Evolutionary conservation across 2,329 filamentous ascomycete genomes (phyloP), one percentile per base, ranked within the genome.

Genomic region (Ciborinia camelliae): DNA sequence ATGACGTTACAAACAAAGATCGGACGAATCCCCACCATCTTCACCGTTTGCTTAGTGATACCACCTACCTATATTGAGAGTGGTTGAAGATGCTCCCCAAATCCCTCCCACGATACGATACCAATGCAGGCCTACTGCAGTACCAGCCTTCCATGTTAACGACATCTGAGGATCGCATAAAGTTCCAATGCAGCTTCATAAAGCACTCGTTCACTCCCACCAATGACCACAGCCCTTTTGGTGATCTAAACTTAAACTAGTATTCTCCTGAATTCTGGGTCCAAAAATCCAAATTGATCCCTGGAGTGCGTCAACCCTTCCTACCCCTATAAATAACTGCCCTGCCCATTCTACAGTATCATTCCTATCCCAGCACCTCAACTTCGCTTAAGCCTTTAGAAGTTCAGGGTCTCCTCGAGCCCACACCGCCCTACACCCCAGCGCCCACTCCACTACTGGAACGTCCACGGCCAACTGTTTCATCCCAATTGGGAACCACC

Each of bases 391-490:
- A n/a, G n/a, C n/a, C n/a, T n/a, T n/a, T n/a, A n/a, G n/a, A n/a
- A n/a, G n/a, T n/a, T 58, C 54, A 45, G 28, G 39, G 39, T 12
- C n/a, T 32, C 23, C 37, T 39, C n/a, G n/a, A 53, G 51, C 32
- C 28, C 39, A 57, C 53, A 43, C 53, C 53, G 53, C 39, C 28
- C 26, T 43, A 23, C 18, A n/a, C n/a, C n/a, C n/a, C 18, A 7
- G 15, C 23, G 51, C 2, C 32, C 26, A 51, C 15, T 51, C 9
- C 37, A 18, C 10, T 47, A n/a, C n/a, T n/a, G n/a, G n/a, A n/a
- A n/a, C n/a, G n/a, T n/a, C 48, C 48, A 62, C 47, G 43, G 12
- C 54, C 54, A 35, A 62, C 48, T 54, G 48, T 55, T 62, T 62
- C 48, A 55, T 35, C 20, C 28, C 28, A 26, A 45, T 35, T 28